These are phyloP conservation scores for Pyracantha coccinea DNA, from an alignment of 331 rosid species.

Conservation along the genomic window DNA sequence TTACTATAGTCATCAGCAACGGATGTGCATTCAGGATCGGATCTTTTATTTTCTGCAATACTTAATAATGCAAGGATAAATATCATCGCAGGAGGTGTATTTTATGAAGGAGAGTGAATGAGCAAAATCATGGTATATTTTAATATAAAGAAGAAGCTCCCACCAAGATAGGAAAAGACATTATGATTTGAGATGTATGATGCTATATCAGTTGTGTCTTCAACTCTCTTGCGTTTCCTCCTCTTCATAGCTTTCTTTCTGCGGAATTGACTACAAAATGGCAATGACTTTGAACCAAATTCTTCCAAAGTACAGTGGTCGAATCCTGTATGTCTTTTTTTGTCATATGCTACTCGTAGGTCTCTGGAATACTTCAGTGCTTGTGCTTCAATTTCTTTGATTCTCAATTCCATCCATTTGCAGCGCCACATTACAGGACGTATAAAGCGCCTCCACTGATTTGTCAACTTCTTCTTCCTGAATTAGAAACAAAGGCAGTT, in stretches of 20 bases:
- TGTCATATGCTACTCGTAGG: constrained; percentile 43
- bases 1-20: constrained; percentile 54
- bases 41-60: constrained; percentile 63
- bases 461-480: constrained; percentile 80
- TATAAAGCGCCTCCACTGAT: constrained; percentile 79
- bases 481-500: constrained; percentile 18
- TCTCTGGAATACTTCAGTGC: constrained; percentile 45
- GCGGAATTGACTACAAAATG: constrained; percentile 36
- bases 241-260: constrained; percentile 47
- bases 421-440: constrained; percentile 90
- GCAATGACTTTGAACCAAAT: constrained; percentile 58
- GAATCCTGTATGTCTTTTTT: constrained; percentile 30
- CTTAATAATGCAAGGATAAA: background rate
- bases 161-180: constrained; percentile 78
- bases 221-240: constrained; percentile 78
- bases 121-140: background rate
- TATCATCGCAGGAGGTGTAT: background rate
- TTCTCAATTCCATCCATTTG: constrained; percentile 80
- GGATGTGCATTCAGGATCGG: constrained; percentile 50
- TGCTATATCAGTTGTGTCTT: constrained; percentile 52
- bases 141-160: constrained; percentile 6
- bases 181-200: constrained; percentile 63
- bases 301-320: constrained; percentile 35
- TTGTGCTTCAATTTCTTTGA: constrained; percentile 62
- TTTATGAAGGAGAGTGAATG: constrained; percentile 10